A percentile compares a stretch with the other conserved stretches of the same genome.
phyloP scores from a whole-genome alignment of 805 yeast genomes.

The Groenewaldozyma salmanticensis region DNA sequence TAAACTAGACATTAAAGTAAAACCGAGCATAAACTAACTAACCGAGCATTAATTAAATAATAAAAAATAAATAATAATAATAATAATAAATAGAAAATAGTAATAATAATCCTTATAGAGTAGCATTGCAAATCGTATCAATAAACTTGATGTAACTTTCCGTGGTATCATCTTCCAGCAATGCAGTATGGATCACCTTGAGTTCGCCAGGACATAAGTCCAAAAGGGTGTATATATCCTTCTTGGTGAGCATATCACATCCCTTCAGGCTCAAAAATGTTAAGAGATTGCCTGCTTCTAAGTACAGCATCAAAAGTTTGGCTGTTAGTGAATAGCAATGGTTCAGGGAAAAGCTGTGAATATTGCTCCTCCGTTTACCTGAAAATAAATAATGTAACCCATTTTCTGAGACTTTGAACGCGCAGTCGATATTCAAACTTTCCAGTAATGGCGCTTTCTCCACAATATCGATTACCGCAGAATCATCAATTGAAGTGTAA shows the following conservation, averaged over 20 bases:
- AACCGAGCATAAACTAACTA: no score
- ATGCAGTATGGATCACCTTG: constrained; percentile 12
- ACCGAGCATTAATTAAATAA: no score
- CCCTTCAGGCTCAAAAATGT: constrained; percentile 3
- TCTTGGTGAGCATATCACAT: constrained; percentile 14
- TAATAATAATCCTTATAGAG: no score
- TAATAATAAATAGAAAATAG: not conserved
- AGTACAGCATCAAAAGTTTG: not conserved
- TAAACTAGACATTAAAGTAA: no score
- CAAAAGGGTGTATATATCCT: constrained; percentile 7
- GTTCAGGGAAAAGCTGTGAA: not conserved
- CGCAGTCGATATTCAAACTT: constrained; percentile 4
- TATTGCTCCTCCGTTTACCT: no score
- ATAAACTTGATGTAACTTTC: constrained; percentile 13
- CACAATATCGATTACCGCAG: constrained; percentile 3
- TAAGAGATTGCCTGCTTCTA: constrained; percentile 1
- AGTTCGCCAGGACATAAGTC: constrained; percentile 4
- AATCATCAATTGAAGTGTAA: constrained; percentile 8
- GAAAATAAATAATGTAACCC: constrained; percentile 8
- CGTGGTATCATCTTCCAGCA: constrained; percentile 13
- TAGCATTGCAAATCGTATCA: constrained; percentile 6
- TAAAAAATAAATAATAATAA: no score
- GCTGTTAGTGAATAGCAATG: not conserved
- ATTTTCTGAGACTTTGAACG: constrained; percentile 4
- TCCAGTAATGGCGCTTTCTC: not conserved